Percentiles rank a stretch among this genome's conserved stretches.
Conservation (phyloP, 2,329 filamentous ascomycete genomes). For the Delphinella strobiligena region DNA sequence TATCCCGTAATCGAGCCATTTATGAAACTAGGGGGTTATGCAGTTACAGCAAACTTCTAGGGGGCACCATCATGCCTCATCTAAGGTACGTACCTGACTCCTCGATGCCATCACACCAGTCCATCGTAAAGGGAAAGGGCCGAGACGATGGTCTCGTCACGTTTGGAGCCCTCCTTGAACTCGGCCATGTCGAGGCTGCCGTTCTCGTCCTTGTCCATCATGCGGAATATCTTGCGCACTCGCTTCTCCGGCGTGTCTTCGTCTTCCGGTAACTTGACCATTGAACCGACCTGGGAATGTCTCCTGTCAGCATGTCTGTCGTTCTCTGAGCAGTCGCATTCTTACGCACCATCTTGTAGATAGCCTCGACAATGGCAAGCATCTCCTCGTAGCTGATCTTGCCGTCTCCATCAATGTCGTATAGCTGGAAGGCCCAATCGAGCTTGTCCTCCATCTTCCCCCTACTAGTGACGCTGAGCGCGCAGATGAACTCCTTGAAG, state of each 20-base stretch:
- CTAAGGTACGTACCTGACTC: background rate
- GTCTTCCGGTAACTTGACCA: slow-evolving; percentile 97
- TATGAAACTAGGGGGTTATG: no score
- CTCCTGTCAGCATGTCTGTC: slow-evolving; percentile 6
- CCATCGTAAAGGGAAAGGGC: slow-evolving; percentile 94
- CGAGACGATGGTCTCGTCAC: slow-evolving; percentile 96
- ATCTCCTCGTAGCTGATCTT: slow-evolving; percentile 99
- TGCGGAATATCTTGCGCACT: slow-evolving; percentile 94
- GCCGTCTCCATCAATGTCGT: slow-evolving; percentile 97
- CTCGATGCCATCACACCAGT: slow-evolving; percentile 50
- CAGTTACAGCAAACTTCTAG: no score
- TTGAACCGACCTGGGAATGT: slow-evolving; percentile 71
- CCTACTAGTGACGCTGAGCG: slow-evolving; percentile 87
- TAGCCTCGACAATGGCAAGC: slow-evolving; percentile 95
- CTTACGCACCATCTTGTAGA: slow-evolving; percentile 87
- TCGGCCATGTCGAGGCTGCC: slow-evolving; percentile 93
- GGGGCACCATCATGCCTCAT: background rate
- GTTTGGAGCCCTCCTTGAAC: slow-evolving; percentile 98
- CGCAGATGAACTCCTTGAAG: slow-evolving; percentile 99
- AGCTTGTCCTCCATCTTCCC: slow-evolving; percentile 99
- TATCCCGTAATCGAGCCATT: no score
- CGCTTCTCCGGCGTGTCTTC: slow-evolving; percentile 98
- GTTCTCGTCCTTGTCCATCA: slow-evolving; percentile 99
- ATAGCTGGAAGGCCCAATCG: slow-evolving; percentile 98
- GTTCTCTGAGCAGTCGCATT: background rate